These are phyloP conservation scores for Leccinum imitatum DNA, from an alignment of 768 basidiomycete genomes.

Conservation along the genomic window DNA sequence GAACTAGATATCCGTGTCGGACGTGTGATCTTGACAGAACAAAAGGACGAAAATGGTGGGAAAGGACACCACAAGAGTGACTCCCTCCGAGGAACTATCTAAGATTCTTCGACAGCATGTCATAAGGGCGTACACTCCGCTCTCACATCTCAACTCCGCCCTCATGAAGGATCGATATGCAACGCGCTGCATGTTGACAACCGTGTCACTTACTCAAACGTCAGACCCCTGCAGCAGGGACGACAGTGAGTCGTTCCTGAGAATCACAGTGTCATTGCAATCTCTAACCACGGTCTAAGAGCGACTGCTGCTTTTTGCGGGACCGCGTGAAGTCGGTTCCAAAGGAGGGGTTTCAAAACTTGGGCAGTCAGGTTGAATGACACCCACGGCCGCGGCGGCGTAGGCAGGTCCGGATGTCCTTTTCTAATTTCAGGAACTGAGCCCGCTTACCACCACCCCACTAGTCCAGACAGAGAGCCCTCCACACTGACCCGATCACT, in stretches of 20 bases:
- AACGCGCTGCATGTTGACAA: not conserved
- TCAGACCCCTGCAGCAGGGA: not conserved
- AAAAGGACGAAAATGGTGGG: too few relatives aligned
- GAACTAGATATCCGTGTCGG: not conserved
- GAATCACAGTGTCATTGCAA: conserved; percentile 13
- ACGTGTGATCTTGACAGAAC: not conserved
- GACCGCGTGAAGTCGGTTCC: conserved; percentile 17
- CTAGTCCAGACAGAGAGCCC: not conserved
- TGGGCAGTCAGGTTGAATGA: not conserved
- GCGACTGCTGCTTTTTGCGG: conserved; percentile 8
- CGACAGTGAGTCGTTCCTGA: conserved; percentile 18
- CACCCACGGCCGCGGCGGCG: not conserved
- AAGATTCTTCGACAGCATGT: too few relatives aligned
- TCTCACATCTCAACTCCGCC: not conserved
- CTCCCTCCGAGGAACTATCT: not conserved
- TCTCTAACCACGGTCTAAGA: not conserved
- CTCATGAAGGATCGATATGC: not conserved
- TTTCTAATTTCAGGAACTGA: conserved; percentile 9
- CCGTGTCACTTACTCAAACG: not conserved
- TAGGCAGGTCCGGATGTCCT: not conserved
- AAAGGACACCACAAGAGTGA: too few relatives aligned
- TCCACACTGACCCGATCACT: not conserved
- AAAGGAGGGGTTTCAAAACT: conserved; percentile 9
- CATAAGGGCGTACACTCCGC: not conserved
- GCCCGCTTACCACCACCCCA: not conserved